A percentile compares a stretch with the other conserved stretches of the same genome.
Evolutionary conservation across 257 asterid species (phyloP).

Genomic region (Leptodermis oblonga): DNA sequence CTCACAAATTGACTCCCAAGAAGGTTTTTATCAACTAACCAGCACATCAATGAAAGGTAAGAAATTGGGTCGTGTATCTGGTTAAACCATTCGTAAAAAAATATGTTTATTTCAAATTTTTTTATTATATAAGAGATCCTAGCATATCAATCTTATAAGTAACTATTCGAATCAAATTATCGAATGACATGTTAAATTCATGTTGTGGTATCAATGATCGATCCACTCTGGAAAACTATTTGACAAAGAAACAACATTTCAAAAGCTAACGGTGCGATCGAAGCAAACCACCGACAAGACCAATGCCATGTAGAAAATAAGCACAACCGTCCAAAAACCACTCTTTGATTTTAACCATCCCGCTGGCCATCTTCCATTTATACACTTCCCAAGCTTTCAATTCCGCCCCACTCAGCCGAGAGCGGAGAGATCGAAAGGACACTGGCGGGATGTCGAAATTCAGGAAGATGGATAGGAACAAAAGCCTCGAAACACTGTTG

Average conservation of each 20-base stretch:
- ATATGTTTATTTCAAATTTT: too few species aligned
- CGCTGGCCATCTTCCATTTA: constrained; percentile 18
- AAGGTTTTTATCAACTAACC: too few species aligned
- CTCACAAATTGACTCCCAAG: too few species aligned
- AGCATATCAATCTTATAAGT: too few species aligned
- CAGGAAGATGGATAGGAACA: constrained; percentile 27
- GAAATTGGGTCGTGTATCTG: too few species aligned
- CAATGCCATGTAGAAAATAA: constrained; percentile 28
- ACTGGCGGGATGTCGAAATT: constrained; percentile 30
- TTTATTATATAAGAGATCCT: too few species aligned
- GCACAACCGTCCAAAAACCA: constrained; percentile 27
- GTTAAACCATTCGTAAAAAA: too few species aligned
- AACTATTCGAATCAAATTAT: too few species aligned
- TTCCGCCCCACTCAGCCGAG: background rate
- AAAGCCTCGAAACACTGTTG: constrained; percentile 55
- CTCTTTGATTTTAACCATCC: constrained; percentile 22
- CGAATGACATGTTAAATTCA: too few species aligned
- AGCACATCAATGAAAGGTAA: too few species aligned
- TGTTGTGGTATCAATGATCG: too few species aligned
- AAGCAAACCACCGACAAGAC: constrained; percentile 36
- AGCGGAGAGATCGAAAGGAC: background rate
- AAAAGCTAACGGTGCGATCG: constrained; percentile 36
- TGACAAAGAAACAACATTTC: constrained; percentile 32
- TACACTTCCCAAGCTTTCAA: constrained; percentile 14
- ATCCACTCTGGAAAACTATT: too few species aligned